Base-by-base conservation (phyloP, 108 stramenopile species). In the Nannochloropsis gaditana region DNA sequence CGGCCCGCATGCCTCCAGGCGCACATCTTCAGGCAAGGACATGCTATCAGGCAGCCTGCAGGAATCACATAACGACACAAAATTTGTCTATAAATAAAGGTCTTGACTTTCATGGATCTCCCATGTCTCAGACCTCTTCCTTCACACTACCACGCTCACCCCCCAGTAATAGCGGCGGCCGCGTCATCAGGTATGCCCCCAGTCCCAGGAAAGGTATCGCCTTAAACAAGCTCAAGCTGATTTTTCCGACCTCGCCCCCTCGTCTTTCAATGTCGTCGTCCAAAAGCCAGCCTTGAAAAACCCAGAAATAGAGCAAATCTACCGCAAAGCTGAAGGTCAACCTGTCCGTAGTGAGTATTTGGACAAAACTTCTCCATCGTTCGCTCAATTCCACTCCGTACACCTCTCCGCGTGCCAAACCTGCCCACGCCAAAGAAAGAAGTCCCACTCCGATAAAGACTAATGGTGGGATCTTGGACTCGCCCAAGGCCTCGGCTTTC, bases 221-320 rank as follows among this genome's bases (percentile, higher is more conserved):
- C 85, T 94, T 95, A 44, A 92, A 93, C 10, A 90, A 88, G 42
- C 83, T 80, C 44, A 44, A 21, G 11, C 59, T 11, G 21, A 21
- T 59, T 21, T 59, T n/a, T 6, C 87, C 92, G 79, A 83, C 80
- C 59, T 43, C 84, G 45, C 84, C 85, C 45, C 90, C 86, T 11
- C 95, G 84, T 45, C 95, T 91, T 87, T 91, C 92, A 85, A 91
- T 82, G 87, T 96, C 95, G 50, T 96, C 95, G 81, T 94, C 93
- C 3, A 96, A 89, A 2, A 96, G 89, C 94, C 94, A 96, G 31
- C 93, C 93, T 85, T 96, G 95, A 81, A 96, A 96, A 11, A 92
- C 50, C 9, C 87, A 93, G 87, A 94, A 96, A n/a, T 95, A 92
- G 9, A 90, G 91, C 79, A 95, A 86, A 85, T 96, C 95, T 2